phyloP scores from a whole-genome alignment of 1,284 basidiomycete species.

The Schizopora paradoxa region DNA sequence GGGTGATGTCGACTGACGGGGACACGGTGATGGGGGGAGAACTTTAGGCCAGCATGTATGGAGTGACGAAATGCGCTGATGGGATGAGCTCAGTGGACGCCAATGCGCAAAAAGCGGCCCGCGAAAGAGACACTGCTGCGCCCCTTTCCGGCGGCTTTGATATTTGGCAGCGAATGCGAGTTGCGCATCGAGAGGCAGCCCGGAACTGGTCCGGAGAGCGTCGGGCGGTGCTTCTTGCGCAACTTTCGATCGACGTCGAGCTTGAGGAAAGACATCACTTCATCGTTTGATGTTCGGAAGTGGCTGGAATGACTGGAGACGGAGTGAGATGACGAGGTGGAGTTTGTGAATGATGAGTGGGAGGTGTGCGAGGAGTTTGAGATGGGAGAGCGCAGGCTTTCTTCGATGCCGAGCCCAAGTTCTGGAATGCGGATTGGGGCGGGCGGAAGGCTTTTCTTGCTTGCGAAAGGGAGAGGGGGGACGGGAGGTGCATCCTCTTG shows the following conservation, averaged over 20 bases:
- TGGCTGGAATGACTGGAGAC: too few species aligned
- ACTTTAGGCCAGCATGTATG: too few species aligned
- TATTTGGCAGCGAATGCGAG: slow-evolving; percentile 15
- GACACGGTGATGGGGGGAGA: slow-evolving; percentile 1
- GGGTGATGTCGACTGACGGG: too few species aligned
- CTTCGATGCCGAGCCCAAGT: slow-evolving; percentile 13
- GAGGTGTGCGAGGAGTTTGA: too few species aligned
- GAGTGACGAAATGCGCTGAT: too few species aligned
- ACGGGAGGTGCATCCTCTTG: slow-evolving; percentile 3
- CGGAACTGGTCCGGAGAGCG: slow-evolving; percentile 1
- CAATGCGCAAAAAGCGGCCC: slow-evolving; percentile 8
- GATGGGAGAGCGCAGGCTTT: slow-evolving; percentile 12
- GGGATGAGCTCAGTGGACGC: too few species aligned
- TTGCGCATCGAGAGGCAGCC: slow-evolving; percentile 7
- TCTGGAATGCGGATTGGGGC: slow-evolving; percentile 13
- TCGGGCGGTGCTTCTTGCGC: background rate
- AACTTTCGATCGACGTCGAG: background rate
- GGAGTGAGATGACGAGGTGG: background rate
- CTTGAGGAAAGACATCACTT: too few species aligned
- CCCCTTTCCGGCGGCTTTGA: slow-evolving; percentile 13
- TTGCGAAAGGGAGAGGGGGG: slow-evolving; percentile 10
- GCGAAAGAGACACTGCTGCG: slow-evolving; percentile 12
- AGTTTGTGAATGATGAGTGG: slow-evolving; percentile 3
- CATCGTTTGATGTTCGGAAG: too few species aligned
- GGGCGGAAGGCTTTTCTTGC: slow-evolving; percentile 8